phyloP scores from a whole-genome alignment of 352 stramenopile species.

The Pythium utonaiense region DNA sequence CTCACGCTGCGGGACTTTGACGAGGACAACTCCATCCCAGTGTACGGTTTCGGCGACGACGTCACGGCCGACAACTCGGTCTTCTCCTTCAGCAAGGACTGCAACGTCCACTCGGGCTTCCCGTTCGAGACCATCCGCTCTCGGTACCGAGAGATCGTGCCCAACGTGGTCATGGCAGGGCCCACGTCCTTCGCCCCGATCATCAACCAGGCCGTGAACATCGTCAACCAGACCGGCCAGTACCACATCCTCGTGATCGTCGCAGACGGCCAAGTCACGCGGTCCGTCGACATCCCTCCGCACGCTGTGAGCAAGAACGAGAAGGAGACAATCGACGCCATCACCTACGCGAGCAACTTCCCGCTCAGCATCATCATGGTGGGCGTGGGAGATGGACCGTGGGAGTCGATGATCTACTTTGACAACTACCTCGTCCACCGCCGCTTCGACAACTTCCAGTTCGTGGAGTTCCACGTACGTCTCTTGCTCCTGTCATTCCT shows the following conservation, averaged over 20 bases:
- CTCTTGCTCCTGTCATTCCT: not conserved
- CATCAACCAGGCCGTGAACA: slow-evolving; percentile 77
- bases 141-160: slow-evolving; percentile 68
- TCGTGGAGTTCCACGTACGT: slow-evolving; percentile 76
- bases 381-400: slow-evolving; percentile 76
- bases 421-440: slow-evolving; percentile 73
- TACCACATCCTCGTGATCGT: slow-evolving; percentile 90
- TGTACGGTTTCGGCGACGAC: slow-evolving; percentile 83
- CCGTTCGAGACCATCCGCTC: slow-evolving; percentile 59
- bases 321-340: slow-evolving; percentile 85
- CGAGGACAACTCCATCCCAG: slow-evolving; percentile 82
- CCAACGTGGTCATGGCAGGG: slow-evolving; percentile 72
- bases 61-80: slow-evolving; percentile 75
- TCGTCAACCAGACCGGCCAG: slow-evolving; percentile 70
- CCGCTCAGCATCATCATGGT: slow-evolving; percentile 81
- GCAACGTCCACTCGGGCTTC: slow-evolving; percentile 38
- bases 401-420: slow-evolving; percentile 80
- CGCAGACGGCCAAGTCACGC: slow-evolving; percentile 82
- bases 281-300: slow-evolving; percentile 70
- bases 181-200: slow-evolving; percentile 86
- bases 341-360: slow-evolving; percentile 77
- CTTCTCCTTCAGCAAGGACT: slow-evolving; percentile 57
- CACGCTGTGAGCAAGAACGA: slow-evolving; percentile 82
- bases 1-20: slow-evolving; percentile 75
- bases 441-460: slow-evolving; percentile 88